Evolutionary conservation across 1,139 yeast genomes (phyloP), one percentile per base, ranked within the genome.

Genomic region (Taphrina flavorubra): DNA sequence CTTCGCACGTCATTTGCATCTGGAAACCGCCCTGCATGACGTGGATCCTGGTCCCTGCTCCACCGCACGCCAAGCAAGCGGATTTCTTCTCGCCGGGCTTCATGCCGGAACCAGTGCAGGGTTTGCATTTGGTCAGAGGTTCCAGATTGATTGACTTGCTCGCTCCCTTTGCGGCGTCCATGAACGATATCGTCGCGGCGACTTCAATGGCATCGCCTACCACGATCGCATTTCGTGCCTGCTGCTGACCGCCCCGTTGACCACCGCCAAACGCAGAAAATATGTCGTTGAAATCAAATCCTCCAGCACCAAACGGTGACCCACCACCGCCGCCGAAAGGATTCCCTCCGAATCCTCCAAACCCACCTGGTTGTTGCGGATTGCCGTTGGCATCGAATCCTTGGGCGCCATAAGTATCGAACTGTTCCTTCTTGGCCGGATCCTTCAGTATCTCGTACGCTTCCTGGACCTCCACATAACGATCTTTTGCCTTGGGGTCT

Each of bases 371-470:
- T 14, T 77, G 78, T 18, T 74, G 74, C 6, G 79, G 80, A 11
- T 79, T 81, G 6, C 78, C 77, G 3, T 78, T 84, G 68, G 85
- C 86, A 1, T 87, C 92, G 76, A 92, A 92, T 0, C 96, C 97
- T 11, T 90, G 84, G 0, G 97, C 82, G 1, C 99, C 99, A 79
- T 85, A 92, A 75, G 90, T 96, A 76, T 95, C 99, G 76, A 86
- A 94, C 76, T 92, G 97, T 64, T 89, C 85, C 77, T 92, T 86
- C 82, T 94, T 94, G 44, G 86, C 86, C 70, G 92, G 90, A 77
- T 94, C 97, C 65, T 92, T 87, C 76, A 95, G 82, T 62, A 94
- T 85, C 78, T 94, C 99, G 76, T 95, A 94, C 6, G 97, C 95
- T 72, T 90, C 95, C 77, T 94, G 98, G 73, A 94, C 85, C 75